These are phyloP conservation scores for Xerophyta viscosa DNA, from an alignment of 106 monocot genomes.

Conservation along the genomic window DNA sequence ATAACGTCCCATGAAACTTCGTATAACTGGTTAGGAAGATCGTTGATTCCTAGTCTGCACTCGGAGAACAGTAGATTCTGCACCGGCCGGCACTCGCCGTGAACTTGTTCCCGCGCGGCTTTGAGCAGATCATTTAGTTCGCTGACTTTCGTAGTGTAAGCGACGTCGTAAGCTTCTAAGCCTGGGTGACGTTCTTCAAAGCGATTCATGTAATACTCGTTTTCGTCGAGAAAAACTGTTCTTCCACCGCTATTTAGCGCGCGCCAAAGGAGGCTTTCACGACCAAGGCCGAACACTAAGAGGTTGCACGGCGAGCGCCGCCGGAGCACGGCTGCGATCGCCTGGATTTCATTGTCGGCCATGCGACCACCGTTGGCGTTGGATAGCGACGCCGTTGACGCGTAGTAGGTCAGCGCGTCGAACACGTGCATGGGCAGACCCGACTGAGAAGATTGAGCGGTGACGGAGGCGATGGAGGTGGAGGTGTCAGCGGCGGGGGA, in stretches of 20 bases:
- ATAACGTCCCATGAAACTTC: slow-evolving; percentile 83
- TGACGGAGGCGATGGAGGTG: background rate
- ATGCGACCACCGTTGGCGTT: slow-evolving; percentile 36
- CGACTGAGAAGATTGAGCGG: background rate
- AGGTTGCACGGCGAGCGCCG: slow-evolving; percentile 68
- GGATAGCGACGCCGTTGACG: slow-evolving; percentile 7
- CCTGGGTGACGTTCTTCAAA: slow-evolving; percentile 57
- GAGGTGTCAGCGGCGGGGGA: background rate
- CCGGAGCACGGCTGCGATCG: slow-evolving; percentile 43
- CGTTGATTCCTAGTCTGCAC: slow-evolving; percentile 73
- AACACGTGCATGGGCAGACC: slow-evolving; percentile 16
- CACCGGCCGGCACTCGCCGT: slow-evolving; percentile 59
- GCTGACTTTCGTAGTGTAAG: slow-evolving; percentile 53
- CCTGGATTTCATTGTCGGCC: slow-evolving; percentile 49
- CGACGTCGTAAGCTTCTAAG: slow-evolving; percentile 79
- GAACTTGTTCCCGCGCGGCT: slow-evolving; percentile 16
- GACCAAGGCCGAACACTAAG: slow-evolving; percentile 76
- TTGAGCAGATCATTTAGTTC: slow-evolving; percentile 46
- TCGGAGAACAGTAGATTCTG: slow-evolving; percentile 90
- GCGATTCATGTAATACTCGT: slow-evolving; percentile 52
- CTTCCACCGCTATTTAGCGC: slow-evolving; percentile 82
- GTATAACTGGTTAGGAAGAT: slow-evolving; percentile 88
- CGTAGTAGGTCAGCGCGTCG: slow-evolving; percentile 68
- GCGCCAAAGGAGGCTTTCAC: slow-evolving; percentile 72
- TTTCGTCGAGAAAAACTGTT: slow-evolving; percentile 91